Base-by-base conservation (phyloP, 169 alveolate genomes). In the Babesia caballi region DNA sequence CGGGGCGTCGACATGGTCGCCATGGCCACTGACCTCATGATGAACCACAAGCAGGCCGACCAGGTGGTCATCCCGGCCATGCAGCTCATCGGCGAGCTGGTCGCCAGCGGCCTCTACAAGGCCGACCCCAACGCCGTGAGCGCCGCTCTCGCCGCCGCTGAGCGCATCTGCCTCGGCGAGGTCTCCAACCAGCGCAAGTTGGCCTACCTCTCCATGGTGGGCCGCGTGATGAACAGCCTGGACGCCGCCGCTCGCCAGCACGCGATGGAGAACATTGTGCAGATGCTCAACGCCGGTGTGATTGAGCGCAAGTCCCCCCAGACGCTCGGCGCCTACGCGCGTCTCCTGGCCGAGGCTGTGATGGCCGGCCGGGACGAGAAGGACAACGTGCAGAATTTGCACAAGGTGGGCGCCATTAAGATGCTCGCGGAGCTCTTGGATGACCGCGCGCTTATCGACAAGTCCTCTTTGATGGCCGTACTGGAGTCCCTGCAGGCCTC, bases 361-460 rank as follows among this genome's bases (percentile, higher is more conserved):
- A 27, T 53, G 21, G 58, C 69, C 11, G 54, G 40, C 19, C 25
- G 33, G 32, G 77, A 38, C 30, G 47, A 57, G 19, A 40, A 46
- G 50, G 66, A 47, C 4, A 4, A 41, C 42, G 40, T 84, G 56
- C 63, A 57, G 4, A 52, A 33, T 28, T 67, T 81, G 25, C 77
- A 83, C 35, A 83, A 84, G 57, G 19, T 66, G 32, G 88, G 87
- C 5, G 90, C 82, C 5, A 38, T 88, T 30, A 72, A 77, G 52
- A 83, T 70, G 70, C 65, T 88, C 50, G 72, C 58, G 33, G 87
- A 70, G 30, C 35, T 84, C 50, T 81, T 83, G 58, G 93, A 88
- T 19, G 77, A 75, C 65, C 81, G 53, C 32, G 47, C 66, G 33
- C 41, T 56, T 44, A 61, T 56, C 30, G 83, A 83, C 53, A 87